Evolutionary conservation across 495 filamentous ascomycete genomes (phyloP), one percentile per base, ranked within the genome.

Genomic region (Neurospora terricola): DNA sequence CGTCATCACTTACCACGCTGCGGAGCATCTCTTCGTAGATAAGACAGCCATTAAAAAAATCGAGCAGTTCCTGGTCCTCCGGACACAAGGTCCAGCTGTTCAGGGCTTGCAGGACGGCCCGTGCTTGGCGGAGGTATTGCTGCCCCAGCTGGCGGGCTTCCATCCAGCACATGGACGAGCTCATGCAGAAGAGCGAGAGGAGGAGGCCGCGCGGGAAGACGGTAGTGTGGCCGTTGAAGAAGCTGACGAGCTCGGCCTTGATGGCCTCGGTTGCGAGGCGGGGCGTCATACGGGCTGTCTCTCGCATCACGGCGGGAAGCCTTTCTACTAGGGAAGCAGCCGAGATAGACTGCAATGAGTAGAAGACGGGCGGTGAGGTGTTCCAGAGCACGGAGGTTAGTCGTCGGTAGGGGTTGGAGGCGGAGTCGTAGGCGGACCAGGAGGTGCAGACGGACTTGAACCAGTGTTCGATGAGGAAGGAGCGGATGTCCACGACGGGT

Each of bases 21-120:
- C 78, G 75, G 10, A 81, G 78, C 77, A 80, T 80, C 59, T 80
- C 80, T 39, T 81, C 80, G 69, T 81, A 81, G 38, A 81, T 74
- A 1, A 81, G 76, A 16, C 80, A 81, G n/a, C 80, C 80, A 5
- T 78, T 79, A 69, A 81, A 81, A 72, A 81, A 81, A 2, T 77
- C 72, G 34, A 80, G 72, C 34, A 79, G 71, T 69, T 76, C 73
- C 37, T 73, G 74, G 3, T 75, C 71, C 54, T 77, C 72, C 2
- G 48, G 38, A 36, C 75, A 69, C 1, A 81, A 71, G 1, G 14
- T n/a, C 66, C 73, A 71, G 3, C 70, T 38, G 9, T 79, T 76
- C 40, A 81, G 21, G 1, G 21, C 74, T 40, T 75, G 79, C 0
- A 81, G 75, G 23, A 81, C 75, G 0, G 59, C 69, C 18, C 79